phyloP scores from a whole-genome alignment of 139 green algal species.

The Chlorella sorokiniana region DNA sequence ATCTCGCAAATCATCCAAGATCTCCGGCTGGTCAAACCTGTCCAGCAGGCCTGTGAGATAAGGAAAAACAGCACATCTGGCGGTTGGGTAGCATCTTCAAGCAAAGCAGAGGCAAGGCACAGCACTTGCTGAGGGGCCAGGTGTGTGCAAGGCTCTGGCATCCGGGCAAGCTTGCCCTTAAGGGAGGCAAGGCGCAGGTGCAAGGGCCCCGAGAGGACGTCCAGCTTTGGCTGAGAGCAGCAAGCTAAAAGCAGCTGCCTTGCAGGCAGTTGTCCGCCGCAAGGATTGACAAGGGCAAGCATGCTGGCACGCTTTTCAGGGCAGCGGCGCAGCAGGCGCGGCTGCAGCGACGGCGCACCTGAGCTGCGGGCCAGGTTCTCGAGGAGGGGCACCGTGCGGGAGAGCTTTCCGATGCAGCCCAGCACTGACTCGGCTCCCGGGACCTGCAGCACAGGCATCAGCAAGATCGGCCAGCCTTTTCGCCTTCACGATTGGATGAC shows the following conservation, averaged over 20 bases:
- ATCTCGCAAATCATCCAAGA: conserved; percentile 50
- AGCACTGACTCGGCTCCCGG: conserved; percentile 28
- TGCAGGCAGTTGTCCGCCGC: too few relatives aligned
- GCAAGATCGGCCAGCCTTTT: too few relatives aligned
- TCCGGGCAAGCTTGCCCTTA: too few relatives aligned
- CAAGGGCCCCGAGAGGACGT: too few relatives aligned
- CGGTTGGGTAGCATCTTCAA: not conserved
- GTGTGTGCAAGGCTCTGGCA: too few relatives aligned
- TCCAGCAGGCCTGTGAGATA: conserved; percentile 34
- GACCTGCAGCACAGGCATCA: not conserved
- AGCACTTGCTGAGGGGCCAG: not conserved
- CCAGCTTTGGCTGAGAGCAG: not conserved
- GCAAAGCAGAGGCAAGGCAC: not conserved
- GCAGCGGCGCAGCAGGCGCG: not conserved
- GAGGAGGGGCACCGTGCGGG: not conserved
- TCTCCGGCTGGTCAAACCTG: conserved; percentile 39
- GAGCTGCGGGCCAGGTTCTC: conserved; percentile 14
- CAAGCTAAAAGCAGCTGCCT: not conserved
- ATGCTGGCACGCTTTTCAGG: too few relatives aligned
- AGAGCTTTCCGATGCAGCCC: not conserved
- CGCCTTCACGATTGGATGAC: too few relatives aligned
- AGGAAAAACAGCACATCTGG: not conserved
- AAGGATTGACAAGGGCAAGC: too few relatives aligned
- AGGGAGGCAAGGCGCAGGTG: too few relatives aligned
- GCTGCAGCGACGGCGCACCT: not conserved